phyloP scores from a whole-genome alignment of 2,329 filamentous ascomycete species.

The Hypoxylon sp. region DNA sequence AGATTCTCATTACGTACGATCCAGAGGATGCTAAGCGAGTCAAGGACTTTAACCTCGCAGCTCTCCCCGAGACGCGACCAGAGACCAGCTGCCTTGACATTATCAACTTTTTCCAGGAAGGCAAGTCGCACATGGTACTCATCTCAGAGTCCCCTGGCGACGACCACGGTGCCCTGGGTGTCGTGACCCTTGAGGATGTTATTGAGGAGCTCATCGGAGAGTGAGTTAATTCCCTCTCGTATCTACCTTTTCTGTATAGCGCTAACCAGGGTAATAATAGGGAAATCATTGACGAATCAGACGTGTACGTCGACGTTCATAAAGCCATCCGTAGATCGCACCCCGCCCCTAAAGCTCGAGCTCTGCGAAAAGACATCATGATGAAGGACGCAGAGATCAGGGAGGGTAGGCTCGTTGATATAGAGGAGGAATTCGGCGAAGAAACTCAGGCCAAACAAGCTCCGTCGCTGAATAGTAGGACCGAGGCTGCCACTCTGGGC shows the following conservation, averaged over 20 bases:
- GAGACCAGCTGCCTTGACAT: constrained; percentile 98
- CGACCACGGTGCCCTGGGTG: constrained; percentile 86
- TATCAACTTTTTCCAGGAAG: constrained; percentile 99
- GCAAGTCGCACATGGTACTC: constrained; percentile 98
- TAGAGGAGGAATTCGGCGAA: constrained; percentile 47
- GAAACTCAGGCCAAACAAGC: constrained; percentile 42
- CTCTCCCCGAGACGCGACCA: constrained; percentile 90
- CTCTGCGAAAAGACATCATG: constrained; percentile 51
- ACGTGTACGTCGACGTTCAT: constrained; percentile 97
- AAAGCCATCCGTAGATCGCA: constrained; percentile 92
- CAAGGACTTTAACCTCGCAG: constrained; percentile 89
- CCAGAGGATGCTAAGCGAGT: constrained; percentile 90
- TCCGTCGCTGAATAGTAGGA: constrained; percentile 49
- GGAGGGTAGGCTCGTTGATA: constrained; percentile 52
- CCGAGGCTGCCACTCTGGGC: constrained; percentile 51
- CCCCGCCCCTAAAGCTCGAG: constrained; percentile 80
- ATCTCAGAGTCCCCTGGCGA: constrained; percentile 92
- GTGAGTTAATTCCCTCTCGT: constrained; percentile 60
- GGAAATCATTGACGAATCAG: constrained; percentile 98
- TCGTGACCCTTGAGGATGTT: constrained; percentile 96
- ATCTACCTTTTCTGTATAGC: constrained; percentile 1
- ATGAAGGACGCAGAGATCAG: constrained; percentile 41
- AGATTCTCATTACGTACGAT: constrained; percentile 98
- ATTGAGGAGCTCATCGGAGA: constrained; percentile 99
- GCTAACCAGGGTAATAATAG: constrained; percentile 52